Evolutionary conservation across 257 asterid species (phyloP).

Genomic region (Eustoma russellianum): DNA sequence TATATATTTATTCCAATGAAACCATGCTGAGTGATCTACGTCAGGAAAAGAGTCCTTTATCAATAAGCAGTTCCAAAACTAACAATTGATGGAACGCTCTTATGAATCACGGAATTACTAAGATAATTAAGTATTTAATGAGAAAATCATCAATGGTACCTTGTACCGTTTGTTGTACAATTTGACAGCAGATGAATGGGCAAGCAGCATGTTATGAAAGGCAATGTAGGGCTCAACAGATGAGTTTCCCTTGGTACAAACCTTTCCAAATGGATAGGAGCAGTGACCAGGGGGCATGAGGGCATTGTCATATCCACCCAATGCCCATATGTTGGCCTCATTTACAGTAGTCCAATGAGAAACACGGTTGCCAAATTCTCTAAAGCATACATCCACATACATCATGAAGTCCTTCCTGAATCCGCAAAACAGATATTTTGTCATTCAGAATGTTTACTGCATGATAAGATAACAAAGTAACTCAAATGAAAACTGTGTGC

Average conservation of each 20-base stretch:
- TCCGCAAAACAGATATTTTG: not conserved
- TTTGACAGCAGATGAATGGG: slow-evolving; percentile 36
- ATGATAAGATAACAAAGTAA: not conserved
- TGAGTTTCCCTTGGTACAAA: slow-evolving; percentile 12
- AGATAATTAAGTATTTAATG: not conserved
- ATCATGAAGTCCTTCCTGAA: slow-evolving; percentile 38
- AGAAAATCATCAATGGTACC: not conserved
- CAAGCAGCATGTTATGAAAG: slow-evolving; percentile 33
- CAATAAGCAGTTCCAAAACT: no score
- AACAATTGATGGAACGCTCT: not conserved
- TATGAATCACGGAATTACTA: not conserved
- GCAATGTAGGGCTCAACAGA: slow-evolving; percentile 37
- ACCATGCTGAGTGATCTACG: not conserved
- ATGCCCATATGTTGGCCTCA: slow-evolving; percentile 26
- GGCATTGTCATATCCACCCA: slow-evolving; percentile 10
- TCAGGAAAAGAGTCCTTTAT: not conserved
- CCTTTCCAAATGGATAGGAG: not conserved
- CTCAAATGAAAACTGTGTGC: no score
- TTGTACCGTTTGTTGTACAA: slow-evolving; percentile 28
- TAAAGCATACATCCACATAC: slow-evolving; percentile 45
- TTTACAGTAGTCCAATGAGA: slow-evolving; percentile 47
- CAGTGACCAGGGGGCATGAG: slow-evolving; percentile 4
- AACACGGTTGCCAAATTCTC: slow-evolving; percentile 51
- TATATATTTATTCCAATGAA: not conserved
- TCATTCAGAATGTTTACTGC: no score